phyloP scores from a whole-genome alignment of 2,329 filamentous ascomycete species.

The Verruconis gallopava region DNA sequence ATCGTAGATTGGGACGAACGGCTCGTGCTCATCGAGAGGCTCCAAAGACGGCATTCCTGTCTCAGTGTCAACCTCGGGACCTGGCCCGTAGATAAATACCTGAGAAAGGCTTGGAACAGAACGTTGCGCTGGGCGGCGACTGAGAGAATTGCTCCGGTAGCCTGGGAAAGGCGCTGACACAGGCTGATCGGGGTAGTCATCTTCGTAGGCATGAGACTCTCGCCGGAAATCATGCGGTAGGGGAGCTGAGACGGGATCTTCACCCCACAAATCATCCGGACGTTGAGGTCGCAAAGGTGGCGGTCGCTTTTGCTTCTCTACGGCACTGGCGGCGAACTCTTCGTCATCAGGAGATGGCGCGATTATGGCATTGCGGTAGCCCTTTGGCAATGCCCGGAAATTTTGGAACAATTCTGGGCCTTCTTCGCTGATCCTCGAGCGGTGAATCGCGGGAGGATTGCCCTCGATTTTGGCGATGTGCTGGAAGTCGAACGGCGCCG shows the following conservation, averaged over 20 bases:
- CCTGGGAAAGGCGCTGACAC: neutral
- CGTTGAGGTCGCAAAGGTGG: conserved; percentile 7
- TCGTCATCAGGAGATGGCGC: neutral
- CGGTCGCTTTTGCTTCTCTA: neutral
- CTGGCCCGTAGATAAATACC: neutral
- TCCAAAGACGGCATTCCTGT: neutral
- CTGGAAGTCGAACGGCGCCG: conserved; percentile 8
- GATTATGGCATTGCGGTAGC: conserved; percentile 5
- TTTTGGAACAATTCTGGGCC: conserved; percentile 2
- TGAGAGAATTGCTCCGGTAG: neutral
- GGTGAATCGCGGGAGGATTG: neutral
- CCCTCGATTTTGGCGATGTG: conserved; percentile 8
- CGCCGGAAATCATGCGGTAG: neutral
- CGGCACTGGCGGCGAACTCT: neutral
- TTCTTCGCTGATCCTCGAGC: neutral
- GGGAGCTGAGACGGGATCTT: neutral
- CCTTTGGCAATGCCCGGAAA: conserved; percentile 3
- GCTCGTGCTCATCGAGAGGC: neutral
- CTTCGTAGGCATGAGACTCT: neutral
- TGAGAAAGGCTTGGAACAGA: neutral
- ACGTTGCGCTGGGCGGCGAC: neutral
- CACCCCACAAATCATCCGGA: conserved; percentile 2
- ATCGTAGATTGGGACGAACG: conserved; percentile 1
- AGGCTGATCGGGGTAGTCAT: neutral
- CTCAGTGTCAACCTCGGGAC: neutral